Conservation (phyloP, 169 alveolate genomes). For the Plasmodium inui region DNA sequence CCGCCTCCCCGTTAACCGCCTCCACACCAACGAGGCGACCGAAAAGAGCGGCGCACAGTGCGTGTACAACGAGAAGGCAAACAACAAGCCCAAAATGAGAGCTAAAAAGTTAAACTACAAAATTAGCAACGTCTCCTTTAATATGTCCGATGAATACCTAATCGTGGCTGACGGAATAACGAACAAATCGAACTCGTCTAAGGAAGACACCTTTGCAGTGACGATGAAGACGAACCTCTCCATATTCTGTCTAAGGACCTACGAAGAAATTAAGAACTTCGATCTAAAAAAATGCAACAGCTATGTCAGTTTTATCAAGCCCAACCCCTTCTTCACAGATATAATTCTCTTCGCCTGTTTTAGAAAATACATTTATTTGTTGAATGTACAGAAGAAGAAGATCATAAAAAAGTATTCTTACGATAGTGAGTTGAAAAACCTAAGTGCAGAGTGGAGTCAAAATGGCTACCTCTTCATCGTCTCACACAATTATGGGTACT, state of each 20-base stretch:
- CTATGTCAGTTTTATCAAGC: slow-evolving; percentile 61
- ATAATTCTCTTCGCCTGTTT: slow-evolving; percentile 34
- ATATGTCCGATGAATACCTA: slow-evolving; percentile 39
- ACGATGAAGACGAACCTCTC: slow-evolving; percentile 71
- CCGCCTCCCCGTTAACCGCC: not conserved
- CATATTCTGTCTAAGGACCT: slow-evolving; percentile 21
- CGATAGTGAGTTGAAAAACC: slow-evolving; percentile 67
- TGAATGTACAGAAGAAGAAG: slow-evolving; percentile 52
- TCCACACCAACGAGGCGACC: not conserved
- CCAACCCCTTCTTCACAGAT: slow-evolving; percentile 61
- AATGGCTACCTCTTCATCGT: slow-evolving; percentile 52
- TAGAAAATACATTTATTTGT: slow-evolving; percentile 58
- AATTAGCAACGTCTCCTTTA: slow-evolving; percentile 59
- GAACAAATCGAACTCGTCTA: slow-evolving; percentile 59
- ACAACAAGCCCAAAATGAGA: slow-evolving; percentile 36
- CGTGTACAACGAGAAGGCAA: slow-evolving; percentile 35
- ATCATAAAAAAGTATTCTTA: slow-evolving; percentile 70
- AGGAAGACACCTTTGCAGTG: slow-evolving; percentile 46
- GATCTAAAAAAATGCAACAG: slow-evolving; percentile 71
- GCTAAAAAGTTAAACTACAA: slow-evolving; percentile 61
- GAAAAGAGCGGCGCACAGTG: not conserved
- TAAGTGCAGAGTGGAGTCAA: slow-evolving; percentile 57
- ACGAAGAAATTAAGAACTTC: slow-evolving; percentile 55
- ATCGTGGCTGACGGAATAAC: slow-evolving; percentile 76
- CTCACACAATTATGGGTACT: slow-evolving; percentile 70